Conservation (phyloP, 495 filamentous ascomycete genomes). For the Lasiosphaeria miniovina region DNA sequence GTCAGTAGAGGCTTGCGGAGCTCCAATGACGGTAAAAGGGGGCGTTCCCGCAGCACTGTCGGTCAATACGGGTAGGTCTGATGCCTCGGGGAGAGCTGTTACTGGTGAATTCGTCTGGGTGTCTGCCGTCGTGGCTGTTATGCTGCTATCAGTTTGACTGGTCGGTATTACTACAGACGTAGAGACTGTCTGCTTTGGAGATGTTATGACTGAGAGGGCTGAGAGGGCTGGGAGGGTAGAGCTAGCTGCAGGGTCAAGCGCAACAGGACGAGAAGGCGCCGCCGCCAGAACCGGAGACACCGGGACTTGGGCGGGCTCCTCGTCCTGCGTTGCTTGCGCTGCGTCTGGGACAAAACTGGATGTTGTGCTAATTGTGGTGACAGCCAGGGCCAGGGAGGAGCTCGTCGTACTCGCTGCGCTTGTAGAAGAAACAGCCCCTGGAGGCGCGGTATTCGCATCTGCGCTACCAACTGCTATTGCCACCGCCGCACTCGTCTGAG, state of each 20-base stretch:
- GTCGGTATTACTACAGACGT: slow-evolving; percentile 21
- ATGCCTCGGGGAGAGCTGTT: slow-evolving; percentile 13
- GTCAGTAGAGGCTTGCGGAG: slow-evolving; percentile 17
- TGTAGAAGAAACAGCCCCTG: slow-evolving; percentile 8
- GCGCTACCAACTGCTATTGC: slow-evolving; percentile 13
- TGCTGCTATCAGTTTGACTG: slow-evolving; percentile 35
- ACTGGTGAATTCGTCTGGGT: slow-evolving; percentile 7
- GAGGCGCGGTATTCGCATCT: slow-evolving; percentile 13
- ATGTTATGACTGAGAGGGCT: slow-evolving; percentile 22
- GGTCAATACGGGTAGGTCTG: slow-evolving; percentile 15
- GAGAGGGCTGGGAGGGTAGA: slow-evolving; percentile 23
- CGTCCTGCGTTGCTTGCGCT: slow-evolving; percentile 19
- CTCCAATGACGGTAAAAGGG: slow-evolving; percentile 24
- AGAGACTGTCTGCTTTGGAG: slow-evolving; percentile 16
- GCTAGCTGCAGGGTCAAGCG: slow-evolving; percentile 11
- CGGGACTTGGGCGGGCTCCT: slow-evolving; percentile 8
- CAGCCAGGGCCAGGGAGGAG: slow-evolving; percentile 22
- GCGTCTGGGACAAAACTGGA: slow-evolving; percentile 8
- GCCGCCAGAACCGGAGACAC: slow-evolving; percentile 2
- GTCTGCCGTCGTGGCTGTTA: slow-evolving; percentile 28
- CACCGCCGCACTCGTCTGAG: slow-evolving; percentile 12
- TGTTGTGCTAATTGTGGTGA: slow-evolving; percentile 17
- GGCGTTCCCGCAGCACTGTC: slow-evolving; percentile 14
- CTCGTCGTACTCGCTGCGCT: slow-evolving; percentile 35
- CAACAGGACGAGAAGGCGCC: slow-evolving; percentile 16